Conservation (phyloP, 83 land plant species). For the Thuja plicata region DNA sequence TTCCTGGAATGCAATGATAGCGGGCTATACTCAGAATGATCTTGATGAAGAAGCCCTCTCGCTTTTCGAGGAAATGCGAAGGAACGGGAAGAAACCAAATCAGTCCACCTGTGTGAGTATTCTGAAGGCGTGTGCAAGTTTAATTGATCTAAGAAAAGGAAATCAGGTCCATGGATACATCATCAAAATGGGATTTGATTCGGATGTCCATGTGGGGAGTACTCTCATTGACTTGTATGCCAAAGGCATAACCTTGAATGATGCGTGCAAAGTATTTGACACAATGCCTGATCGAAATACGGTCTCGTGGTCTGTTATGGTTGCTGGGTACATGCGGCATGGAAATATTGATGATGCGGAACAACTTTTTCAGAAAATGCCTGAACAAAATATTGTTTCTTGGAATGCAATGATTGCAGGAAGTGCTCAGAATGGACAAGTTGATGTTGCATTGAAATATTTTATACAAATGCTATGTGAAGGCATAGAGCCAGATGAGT, state of each 20-base stretch:
- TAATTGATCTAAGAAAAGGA: not conserved
- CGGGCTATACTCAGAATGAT: not conserved
- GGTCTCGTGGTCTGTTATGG: conserved; percentile 14
- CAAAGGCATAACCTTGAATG: not conserved
- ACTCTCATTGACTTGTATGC: conserved; percentile 17
- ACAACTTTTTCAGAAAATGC: conserved; percentile 14
- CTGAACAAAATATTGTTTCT: conserved; percentile 1
- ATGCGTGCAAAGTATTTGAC: conserved; percentile 15
- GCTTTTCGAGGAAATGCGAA: not conserved
- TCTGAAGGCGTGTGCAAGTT: conserved; percentile 9
- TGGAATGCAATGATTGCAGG: conserved; percentile 18
- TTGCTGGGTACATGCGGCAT: conserved; percentile 7
- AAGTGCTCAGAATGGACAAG: conserved; percentile 5
- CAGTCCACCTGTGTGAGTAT: conserved; percentile 8
- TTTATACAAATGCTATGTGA: not conserved
- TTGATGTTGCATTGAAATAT: not conserved
- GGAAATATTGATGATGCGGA: conserved; percentile 13
- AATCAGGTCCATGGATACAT: conserved; percentile 6
- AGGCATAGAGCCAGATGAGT: not conserved
- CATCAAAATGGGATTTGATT: not conserved
- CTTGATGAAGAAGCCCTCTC: conserved; percentile 8
- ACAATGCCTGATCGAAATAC: conserved; percentile 11
- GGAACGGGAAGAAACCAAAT: conserved; percentile 9
- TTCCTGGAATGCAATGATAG: conserved; percentile 21
- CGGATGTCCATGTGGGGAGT: conserved; percentile 12